Evolutionary conservation across 495 filamentous ascomycete genomes (phyloP), one percentile per base, ranked within the genome.

Genomic region (Trichoderma gamsii): DNA sequence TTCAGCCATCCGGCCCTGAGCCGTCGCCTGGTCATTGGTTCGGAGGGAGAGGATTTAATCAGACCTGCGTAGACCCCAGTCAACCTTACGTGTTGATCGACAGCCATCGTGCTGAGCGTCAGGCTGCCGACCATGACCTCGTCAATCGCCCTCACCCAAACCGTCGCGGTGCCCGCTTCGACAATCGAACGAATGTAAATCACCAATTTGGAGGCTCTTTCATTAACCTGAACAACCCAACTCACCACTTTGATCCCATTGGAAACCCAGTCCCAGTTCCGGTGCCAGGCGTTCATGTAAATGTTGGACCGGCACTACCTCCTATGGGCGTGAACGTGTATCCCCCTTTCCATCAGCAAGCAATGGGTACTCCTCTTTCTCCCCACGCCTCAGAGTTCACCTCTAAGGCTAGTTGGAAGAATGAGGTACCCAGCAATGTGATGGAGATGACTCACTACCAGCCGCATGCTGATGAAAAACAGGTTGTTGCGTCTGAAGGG

Each of bases 351-450:
- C 87, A 87, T 67, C 85, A 89, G 70, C 87, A 86, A 56, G 85
- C 91, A 41, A 87, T 90, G 70, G 89, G 92, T 44, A 91, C 92
- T 35, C 84, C 90, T 5, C 85, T 98, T 23, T 97, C 93, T 18
- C 91, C 94, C 4, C 88, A 91, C 64, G 92, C 93, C 35, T 85
- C 85, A 25, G 92, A 97, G 73, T 97, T 97, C 72, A 89, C 86
- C 61, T 83, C 82, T 27, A 70, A 72, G 13, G 67, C 76, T 11
- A 71, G 72, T 66, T 86, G 79, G 79, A 86, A 85, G 77, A 80
- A 73, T 23, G 86, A 87, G 73, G 85, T 84, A 72, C 76, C 79
- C 75, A 41, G 29, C 25, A 18, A 27, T 46, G 35, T 56, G 12
- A 67, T 38, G 32, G 29, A 70, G 23, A 32, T 43, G 16, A 18